Evolutionary conservation across 2,329 filamentous ascomycete genomes (phyloP), one percentile per base, ranked within the genome.

Genomic region (Ceratocystis harringtonii): DNA sequence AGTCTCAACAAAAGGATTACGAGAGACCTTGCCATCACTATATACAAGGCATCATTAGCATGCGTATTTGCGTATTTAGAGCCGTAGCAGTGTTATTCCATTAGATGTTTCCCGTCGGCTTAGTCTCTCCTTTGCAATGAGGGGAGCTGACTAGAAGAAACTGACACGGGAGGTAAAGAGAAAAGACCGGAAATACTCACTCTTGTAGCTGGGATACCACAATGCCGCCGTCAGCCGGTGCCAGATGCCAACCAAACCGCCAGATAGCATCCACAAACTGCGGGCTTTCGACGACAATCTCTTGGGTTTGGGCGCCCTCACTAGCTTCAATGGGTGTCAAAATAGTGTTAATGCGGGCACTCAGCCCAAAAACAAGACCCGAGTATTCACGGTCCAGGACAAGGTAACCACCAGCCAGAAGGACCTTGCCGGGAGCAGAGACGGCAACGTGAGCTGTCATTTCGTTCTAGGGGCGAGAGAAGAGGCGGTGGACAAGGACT

Each of bases 401-500:
- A 58, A 97, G 85, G 76, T 97, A 99, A 68, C 94, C 94, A 69
- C 94, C 94, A 3, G 92, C 90, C 64, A 97, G 83, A 69, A 99
- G 83, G 68, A 99, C 94, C 79, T 99, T 99, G 70, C 94, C 94
- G 19, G 94, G 94, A 25, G 94, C 92, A 69, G 94, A 97, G 69
- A 95, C 84, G 72, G 86, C 87, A 57, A 57, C 52, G 12, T 12
- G n/a, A 15, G 52, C 25, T 17, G 52, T 17, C 52, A 57, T 57
- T 28, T 25, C 22, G 52, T 5, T 48, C 45, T n/a, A 7, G n/a
- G 19, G 3, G n/a, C 5, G 17, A 22, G 45, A 10, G 8, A n/a
- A 19, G 17, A 22, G 5, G 19, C 10, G 19, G 5, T n/a, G n/a
- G 44, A 48, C n/a, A 19, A 48, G 17, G n/a, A n/a, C 17, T 6